phyloP scores from a whole-genome alignment of 352 stramenopile genomes.

The Globisporangium middletonii region DNA sequence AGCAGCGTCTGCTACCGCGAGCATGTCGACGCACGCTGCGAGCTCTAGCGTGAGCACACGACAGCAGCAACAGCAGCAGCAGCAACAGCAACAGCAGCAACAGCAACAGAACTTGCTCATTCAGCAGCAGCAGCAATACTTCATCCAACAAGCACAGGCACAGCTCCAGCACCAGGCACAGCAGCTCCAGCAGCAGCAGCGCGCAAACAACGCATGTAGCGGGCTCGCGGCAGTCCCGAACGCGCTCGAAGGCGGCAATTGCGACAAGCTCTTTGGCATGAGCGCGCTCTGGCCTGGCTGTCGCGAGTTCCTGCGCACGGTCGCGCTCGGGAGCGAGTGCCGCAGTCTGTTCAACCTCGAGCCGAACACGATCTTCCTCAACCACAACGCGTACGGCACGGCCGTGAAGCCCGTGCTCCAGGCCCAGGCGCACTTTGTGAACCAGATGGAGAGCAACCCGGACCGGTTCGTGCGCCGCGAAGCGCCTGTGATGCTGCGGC shows the following conservation, averaged over 20 bases:
- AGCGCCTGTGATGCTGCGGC: slow-evolving; percentile 46
- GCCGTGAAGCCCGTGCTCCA: slow-evolving; percentile 71
- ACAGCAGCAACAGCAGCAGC: slow-evolving; percentile 17
- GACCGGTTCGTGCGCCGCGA: slow-evolving; percentile 82
- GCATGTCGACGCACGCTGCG: slow-evolving; percentile 12
- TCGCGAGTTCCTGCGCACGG: slow-evolving; percentile 48
- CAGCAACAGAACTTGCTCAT: slow-evolving; percentile 11
- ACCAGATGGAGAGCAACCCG: slow-evolving; percentile 85
- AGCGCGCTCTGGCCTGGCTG: slow-evolving; percentile 66
- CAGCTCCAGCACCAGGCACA: slow-evolving; percentile 6
- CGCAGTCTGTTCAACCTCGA: slow-evolving; percentile 78
- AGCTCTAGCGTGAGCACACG: slow-evolving; percentile 10
- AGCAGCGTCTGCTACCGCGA: slow-evolving; percentile 1
- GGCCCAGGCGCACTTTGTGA: slow-evolving; percentile 79
- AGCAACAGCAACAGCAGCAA: slow-evolving; percentile 6
- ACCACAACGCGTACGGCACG: slow-evolving; percentile 80
- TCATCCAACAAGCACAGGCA: slow-evolving; percentile 9
- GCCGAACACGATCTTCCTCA: slow-evolving; percentile 72
- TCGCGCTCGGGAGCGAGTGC: slow-evolving; percentile 58
- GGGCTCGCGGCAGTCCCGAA: not conserved
- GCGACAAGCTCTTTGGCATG: slow-evolving; percentile 34
- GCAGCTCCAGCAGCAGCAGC: slow-evolving; percentile 1
- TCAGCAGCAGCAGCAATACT: slow-evolving; percentile 8
- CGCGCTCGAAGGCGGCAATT: not conserved
- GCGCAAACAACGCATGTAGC: slow-evolving; percentile 1